Percentiles rank a stretch among this genome's conserved stretches.
Conservation (phyloP, 169 alveolate species). For the Plasmodium adleri region DNA sequence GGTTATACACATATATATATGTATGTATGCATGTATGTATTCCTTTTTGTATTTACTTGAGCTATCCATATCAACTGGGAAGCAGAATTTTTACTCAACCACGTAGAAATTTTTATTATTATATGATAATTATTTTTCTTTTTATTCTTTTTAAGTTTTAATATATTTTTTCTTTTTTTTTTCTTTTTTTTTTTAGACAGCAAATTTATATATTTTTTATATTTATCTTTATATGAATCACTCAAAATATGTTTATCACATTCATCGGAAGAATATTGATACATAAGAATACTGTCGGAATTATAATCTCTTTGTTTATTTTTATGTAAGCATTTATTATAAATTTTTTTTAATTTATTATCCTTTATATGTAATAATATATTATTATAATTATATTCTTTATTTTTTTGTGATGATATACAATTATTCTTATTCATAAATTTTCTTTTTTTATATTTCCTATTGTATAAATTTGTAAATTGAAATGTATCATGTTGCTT, state of each 20-base stretch:
- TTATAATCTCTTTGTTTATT: background rate
- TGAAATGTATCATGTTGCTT: too few species aligned
- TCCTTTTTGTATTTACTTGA: slow-evolving; percentile 12
- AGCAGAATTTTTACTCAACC: slow-evolving; percentile 66
- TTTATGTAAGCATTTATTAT: background rate
- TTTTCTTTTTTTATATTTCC: background rate
- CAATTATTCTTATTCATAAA: background rate
- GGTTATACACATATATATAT: background rate
- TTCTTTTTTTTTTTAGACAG: slow-evolving; percentile 26
- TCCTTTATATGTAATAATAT: background rate
- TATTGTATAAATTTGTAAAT: too few species aligned
- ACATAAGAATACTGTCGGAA: background rate
- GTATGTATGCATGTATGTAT: too few species aligned
- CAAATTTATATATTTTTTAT: background rate
- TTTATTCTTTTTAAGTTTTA: background rate
- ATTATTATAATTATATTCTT: background rate
- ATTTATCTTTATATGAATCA: background rate
- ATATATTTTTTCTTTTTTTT: background rate
- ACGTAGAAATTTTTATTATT: slow-evolving; percentile 60
- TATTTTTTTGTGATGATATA: background rate
- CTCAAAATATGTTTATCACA: background rate
- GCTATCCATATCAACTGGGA: slow-evolving; percentile 57
- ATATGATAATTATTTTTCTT: slow-evolving; percentile 26
- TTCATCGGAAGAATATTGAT: too few species aligned
- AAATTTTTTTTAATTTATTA: background rate